Evolutionary conservation across 192 early-diverging fungal genomes (phyloP).

Genomic region (Mortierella hygrophila): DNA sequence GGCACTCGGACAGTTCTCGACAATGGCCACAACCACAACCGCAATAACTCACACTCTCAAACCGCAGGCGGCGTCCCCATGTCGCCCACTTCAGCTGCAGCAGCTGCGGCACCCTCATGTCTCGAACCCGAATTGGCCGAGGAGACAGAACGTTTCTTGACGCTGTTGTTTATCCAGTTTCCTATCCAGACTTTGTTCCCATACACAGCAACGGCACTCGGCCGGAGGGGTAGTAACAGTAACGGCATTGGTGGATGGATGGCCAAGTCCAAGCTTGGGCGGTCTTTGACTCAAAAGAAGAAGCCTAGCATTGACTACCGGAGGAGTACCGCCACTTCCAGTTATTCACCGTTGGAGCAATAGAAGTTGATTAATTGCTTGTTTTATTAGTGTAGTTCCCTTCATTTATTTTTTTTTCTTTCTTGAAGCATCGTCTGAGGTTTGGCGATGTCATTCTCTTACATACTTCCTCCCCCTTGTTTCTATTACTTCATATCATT

Average conservation of each 20-base stretch:
- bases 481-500: neutral
- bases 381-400: neutral
- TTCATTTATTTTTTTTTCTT: neutral
- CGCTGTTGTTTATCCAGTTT: conserved; percentile 49
- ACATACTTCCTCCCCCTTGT: neutral
- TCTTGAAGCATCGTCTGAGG: neutral
- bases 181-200: conserved; percentile 55
- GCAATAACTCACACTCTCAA: conserved; percentile 5
- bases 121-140: conserved; percentile 52
- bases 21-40: neutral
- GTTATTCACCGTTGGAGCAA: conserved; percentile 28
- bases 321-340: neutral
- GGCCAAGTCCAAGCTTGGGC: conserved; percentile 49
- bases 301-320: conserved; percentile 25
- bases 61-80: conserved; percentile 20
- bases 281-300: conserved; percentile 44
- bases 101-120: conserved; percentile 33
- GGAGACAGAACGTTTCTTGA: conserved; percentile 53
- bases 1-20: conserved; percentile 34
- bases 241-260: conserved; percentile 42
- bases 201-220: conserved; percentile 12
- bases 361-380: neutral
- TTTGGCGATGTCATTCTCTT: neutral
- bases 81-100: conserved; percentile 18
- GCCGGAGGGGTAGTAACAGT: conserved; percentile 4